A percentile compares a stretch with the other conserved stretches of the same genome.
These are phyloP conservation scores for Tulasnella calospora DNA, from an alignment of 768 basidiomycete species.

Conservation along the genomic window DNA sequence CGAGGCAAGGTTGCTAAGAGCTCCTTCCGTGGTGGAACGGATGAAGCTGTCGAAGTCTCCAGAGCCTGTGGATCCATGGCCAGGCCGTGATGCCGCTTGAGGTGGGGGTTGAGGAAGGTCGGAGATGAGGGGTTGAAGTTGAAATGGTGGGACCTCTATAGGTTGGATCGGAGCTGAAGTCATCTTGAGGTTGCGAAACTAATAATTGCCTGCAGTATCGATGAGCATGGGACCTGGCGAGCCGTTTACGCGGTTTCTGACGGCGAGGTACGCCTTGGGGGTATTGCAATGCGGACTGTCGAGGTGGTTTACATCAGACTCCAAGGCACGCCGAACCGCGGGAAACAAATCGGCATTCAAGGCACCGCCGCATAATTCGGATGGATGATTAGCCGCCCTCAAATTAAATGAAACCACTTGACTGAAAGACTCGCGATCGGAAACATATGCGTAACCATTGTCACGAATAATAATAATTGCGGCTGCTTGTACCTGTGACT, in stretches of 20 bases:
- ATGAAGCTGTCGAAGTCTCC: constrained; percentile 21
- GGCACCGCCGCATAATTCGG: no score
- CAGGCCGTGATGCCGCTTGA: neutral
- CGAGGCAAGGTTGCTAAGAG: constrained; percentile 25
- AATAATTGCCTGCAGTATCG: neutral
- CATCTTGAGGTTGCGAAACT: constrained; percentile 33
- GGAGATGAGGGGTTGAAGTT: constrained; percentile 48
- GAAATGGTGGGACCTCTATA: constrained; percentile 58
- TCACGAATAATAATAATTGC: no score
- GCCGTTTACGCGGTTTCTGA: neutral
- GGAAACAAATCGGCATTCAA: neutral
- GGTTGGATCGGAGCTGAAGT: constrained; percentile 41
- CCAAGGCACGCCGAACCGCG: neutral
- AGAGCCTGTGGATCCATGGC: constrained; percentile 3
- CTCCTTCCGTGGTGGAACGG: constrained; percentile 5
- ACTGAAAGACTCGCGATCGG: no score
- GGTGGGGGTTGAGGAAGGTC: constrained; percentile 31
- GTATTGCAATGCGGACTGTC: constrained; percentile 1
- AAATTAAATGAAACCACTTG: no score
- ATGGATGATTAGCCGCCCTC: no score
- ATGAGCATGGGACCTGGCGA: neutral
- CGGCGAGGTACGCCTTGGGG: neutral
- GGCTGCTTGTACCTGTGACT: no score
- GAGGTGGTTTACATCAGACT: constrained; percentile 2
- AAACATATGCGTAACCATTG: no score